Conservation (phyloP, 116 monocot species). For the Zostera marina region DNA sequence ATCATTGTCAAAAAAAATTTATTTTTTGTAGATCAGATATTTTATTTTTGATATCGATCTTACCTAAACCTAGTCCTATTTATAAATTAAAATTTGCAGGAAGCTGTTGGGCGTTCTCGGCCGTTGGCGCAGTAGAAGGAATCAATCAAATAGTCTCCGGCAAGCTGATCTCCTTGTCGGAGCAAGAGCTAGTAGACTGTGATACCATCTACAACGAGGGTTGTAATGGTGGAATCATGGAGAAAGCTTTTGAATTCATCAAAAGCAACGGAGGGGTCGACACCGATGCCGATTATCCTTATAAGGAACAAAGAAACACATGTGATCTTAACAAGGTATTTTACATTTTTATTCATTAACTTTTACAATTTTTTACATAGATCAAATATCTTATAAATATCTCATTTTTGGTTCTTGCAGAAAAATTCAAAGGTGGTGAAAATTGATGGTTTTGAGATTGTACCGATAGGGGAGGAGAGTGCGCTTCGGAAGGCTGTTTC, state of each 20-base stretch:
- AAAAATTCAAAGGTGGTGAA: conserved; percentile 13
- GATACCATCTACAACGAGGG: conserved; percentile 28
- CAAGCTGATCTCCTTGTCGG: conserved; percentile 27
- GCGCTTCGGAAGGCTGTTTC: conserved; percentile 32
- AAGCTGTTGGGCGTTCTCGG: conserved; percentile 53
- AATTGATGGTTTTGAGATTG: conserved; percentile 15
- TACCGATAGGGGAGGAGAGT: conserved; percentile 13
- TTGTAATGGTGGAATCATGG: conserved; percentile 49
- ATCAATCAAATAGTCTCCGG: conserved; percentile 38
- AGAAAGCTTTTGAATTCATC: conserved; percentile 41
- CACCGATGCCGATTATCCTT: conserved; percentile 36
- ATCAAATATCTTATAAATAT: too few species aligned
- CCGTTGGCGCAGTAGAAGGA: conserved; percentile 34
- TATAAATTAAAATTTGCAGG: conserved; percentile 9
- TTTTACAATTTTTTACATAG: too few species aligned
- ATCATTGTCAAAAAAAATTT: not conserved
- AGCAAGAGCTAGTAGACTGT: conserved; percentile 54
- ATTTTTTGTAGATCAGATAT: not conserved
- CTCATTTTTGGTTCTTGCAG: too few species aligned
- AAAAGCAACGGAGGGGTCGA: conserved; percentile 34
- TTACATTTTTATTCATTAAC: too few species aligned
- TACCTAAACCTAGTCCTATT: too few species aligned
- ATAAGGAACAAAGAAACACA: conserved; percentile 9
- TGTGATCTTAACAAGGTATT: conserved; percentile 17
- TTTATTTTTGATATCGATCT: too few species aligned